A percentile compares a stretch with the other conserved stretches of the same genome.
These are phyloP conservation scores for Fusarium lateritium DNA, from an alignment of 2,329 filamentous ascomycete species.

Conservation along the genomic window DNA sequence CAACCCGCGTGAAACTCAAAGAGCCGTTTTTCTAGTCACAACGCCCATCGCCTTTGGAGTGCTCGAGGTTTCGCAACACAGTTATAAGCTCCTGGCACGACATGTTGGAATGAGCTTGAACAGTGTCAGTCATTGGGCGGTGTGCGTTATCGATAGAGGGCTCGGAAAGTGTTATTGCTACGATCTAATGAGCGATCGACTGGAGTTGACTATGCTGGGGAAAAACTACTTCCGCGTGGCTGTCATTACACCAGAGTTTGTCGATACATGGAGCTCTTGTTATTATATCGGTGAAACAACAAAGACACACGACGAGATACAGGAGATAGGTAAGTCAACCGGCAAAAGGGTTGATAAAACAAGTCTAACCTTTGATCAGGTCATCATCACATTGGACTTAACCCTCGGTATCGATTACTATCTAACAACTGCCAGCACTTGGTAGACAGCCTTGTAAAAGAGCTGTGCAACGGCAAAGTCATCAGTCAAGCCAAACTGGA, in stretches of 20 bases:
- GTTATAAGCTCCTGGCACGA: conserved; percentile 41
- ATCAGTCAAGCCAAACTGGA: conserved; percentile 47
- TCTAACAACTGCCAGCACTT: conserved; percentile 48
- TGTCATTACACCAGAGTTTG: conserved; percentile 40
- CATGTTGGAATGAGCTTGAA: conserved; percentile 47
- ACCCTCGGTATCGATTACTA: conserved; percentile 40
- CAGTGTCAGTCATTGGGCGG: conserved; percentile 48
- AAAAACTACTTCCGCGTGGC: conserved; percentile 47
- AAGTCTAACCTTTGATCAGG: conserved; percentile 19
- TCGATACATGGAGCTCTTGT: conserved; percentile 46
- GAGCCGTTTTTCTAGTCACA: conserved; percentile 45
- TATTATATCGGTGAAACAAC: conserved; percentile 49
- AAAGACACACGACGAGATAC: conserved; percentile 45
- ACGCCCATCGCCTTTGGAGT: conserved; percentile 44
- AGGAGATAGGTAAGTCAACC: conserved; percentile 36
- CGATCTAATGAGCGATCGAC: conserved; percentile 47
- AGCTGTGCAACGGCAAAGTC: conserved; percentile 46
- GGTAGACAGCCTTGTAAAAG: conserved; percentile 45
- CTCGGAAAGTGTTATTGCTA: conserved; percentile 44
- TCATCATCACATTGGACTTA: conserved; percentile 28
- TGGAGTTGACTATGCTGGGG: conserved; percentile 43
- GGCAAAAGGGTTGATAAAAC: rapidly evolving
- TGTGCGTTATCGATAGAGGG: conserved; percentile 45
- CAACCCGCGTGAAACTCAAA: conserved; percentile 34
- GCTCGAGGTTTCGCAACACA: conserved; percentile 42